Evolutionary conservation across 768 basidiomycete genomes (phyloP).

Genomic region (Amanita exitialis): DNA sequence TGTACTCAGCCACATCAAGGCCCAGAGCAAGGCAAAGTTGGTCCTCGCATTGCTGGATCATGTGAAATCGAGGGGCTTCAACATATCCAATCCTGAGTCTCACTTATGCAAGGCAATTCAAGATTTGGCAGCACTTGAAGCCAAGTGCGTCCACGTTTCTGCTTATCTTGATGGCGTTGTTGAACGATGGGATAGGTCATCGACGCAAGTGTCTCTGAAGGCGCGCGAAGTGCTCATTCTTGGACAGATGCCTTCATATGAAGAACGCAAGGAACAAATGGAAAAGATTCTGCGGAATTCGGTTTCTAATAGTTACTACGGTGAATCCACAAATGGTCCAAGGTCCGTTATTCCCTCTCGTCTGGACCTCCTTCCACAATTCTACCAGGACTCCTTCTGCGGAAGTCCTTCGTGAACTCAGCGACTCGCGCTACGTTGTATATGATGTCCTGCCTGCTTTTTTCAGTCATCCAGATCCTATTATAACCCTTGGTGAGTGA

Average conservation of each 20-base stretch:
- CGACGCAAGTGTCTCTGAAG: slow-evolving; percentile 86
- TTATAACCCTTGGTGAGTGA: slow-evolving; percentile 69
- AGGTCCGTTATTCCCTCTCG: slow-evolving; percentile 29
- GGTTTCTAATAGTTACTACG: slow-evolving; percentile 81
- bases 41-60: slow-evolving; percentile 82
- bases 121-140: slow-evolving; percentile 78
- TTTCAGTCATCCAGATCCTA: slow-evolving; percentile 80
- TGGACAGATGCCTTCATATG: slow-evolving; percentile 94
- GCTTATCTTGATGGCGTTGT: neutral
- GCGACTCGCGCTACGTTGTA: slow-evolving; percentile 93
- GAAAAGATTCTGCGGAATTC: slow-evolving; percentile 86
- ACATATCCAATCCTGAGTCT: slow-evolving; percentile 67
- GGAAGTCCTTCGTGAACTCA: slow-evolving; percentile 85
- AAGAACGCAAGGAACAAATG: slow-evolving; percentile 91
- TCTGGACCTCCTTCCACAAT: slow-evolving; percentile 3
- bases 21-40: slow-evolving; percentile 84
- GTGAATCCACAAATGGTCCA: slow-evolving; percentile 59
- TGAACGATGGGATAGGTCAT: slow-evolving; percentile 45
- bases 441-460: slow-evolving; percentile 96
- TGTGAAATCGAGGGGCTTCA: slow-evolving; percentile 72
- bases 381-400: slow-evolving; percentile 61
- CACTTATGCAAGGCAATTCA: slow-evolving; percentile 68
- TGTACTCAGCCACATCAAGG: slow-evolving; percentile 94
- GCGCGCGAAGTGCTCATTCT: slow-evolving; percentile 96
- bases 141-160: slow-evolving; percentile 45